Evolutionary conservation across 139 green algal species (phyloP).

Genomic region (Raphidocelis subcapitata): DNA sequence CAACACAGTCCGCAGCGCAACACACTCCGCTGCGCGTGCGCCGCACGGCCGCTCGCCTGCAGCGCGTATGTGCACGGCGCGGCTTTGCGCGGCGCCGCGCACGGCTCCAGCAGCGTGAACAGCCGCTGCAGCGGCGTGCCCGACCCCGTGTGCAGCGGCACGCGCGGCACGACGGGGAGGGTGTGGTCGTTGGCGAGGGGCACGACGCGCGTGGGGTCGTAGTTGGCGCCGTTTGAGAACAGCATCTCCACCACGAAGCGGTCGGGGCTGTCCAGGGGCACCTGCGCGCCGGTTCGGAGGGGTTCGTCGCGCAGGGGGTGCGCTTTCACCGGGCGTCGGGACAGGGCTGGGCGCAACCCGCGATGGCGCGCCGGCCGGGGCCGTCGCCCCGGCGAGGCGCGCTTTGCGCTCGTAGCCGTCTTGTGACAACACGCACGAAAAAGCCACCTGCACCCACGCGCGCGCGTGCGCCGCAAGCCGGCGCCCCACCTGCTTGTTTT

Average conservation of each 20-base stretch:
- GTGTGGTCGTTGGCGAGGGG: not conserved
- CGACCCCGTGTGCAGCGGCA: no score
- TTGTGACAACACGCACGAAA: not conserved
- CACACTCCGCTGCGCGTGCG: no score
- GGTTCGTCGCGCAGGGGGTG: no score
- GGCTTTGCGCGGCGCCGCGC: no score
- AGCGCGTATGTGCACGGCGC: no score
- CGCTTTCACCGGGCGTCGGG: not conserved
- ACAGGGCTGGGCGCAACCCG: not conserved
- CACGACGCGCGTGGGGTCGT: slow-evolving; percentile 45
- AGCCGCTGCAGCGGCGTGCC: no score
- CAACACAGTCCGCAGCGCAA: no score
- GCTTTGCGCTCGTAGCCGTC: not conserved
- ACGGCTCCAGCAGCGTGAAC: no score
- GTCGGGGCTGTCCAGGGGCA: slow-evolving; percentile 59
- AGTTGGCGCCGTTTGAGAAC: slow-evolving; percentile 74
- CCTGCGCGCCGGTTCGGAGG: slow-evolving; percentile 24
- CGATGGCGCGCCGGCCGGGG: not conserved
- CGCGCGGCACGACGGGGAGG: slow-evolving; percentile 14
- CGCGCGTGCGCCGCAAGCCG: no score
- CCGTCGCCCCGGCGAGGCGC: not conserved
- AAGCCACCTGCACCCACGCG: not conserved
- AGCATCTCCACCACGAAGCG: slow-evolving; percentile 89
- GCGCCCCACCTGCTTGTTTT: slow-evolving; percentile 77
- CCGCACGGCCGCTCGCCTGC: no score